phyloP scores from a whole-genome alignment of 495 filamentous ascomycete genomes.

The Entonaema liquescens region DNA sequence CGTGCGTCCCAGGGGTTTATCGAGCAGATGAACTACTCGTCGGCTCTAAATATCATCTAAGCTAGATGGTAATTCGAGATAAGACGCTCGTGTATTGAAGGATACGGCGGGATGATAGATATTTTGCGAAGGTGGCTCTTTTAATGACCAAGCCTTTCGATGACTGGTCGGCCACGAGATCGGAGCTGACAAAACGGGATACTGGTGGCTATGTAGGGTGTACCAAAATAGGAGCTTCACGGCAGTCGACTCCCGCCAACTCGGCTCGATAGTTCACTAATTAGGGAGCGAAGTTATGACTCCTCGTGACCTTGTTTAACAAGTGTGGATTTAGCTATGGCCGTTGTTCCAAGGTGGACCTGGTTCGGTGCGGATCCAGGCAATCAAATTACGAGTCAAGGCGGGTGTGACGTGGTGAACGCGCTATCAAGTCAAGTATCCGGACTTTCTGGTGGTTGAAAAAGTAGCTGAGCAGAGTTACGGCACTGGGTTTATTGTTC shows the following conservation, averaged over 20 bases:
- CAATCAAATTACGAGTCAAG: conserved; percentile 34
- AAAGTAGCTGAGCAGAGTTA: conserved; percentile 17
- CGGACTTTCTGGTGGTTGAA: conserved; percentile 40
- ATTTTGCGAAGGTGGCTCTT: conserved; percentile 29
- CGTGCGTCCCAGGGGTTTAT: conserved; percentile 18
- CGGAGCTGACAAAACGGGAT: conserved; percentile 30
- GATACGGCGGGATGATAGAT: conserved; percentile 42
- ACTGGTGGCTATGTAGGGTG: conserved; percentile 31
- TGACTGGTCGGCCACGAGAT: conserved; percentile 43
- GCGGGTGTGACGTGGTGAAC: conserved; percentile 54
- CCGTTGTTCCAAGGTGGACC: conserved; percentile 36
- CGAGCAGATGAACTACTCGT: conserved; percentile 24
- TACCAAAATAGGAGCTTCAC: conserved; percentile 25
- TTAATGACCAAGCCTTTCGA: conserved; percentile 33
- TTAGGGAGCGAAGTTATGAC: conserved; percentile 33
- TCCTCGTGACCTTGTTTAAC: conserved; percentile 40
- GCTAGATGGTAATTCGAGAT: conserved; percentile 27
- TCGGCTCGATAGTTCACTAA: conserved; percentile 33
- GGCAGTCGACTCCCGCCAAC: conserved; percentile 30
- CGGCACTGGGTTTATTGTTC: conserved; percentile 34
- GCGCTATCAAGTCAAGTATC: conserved; percentile 56
- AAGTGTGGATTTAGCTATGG: conserved; percentile 29
- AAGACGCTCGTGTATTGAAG: conserved; percentile 37
- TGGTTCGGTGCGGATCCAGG: conserved; percentile 38
- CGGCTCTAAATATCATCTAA: conserved; percentile 28